Base-by-base conservation (phyloP, 2,329 filamentous ascomycete species). In the Metarhizium humberi region DNA sequence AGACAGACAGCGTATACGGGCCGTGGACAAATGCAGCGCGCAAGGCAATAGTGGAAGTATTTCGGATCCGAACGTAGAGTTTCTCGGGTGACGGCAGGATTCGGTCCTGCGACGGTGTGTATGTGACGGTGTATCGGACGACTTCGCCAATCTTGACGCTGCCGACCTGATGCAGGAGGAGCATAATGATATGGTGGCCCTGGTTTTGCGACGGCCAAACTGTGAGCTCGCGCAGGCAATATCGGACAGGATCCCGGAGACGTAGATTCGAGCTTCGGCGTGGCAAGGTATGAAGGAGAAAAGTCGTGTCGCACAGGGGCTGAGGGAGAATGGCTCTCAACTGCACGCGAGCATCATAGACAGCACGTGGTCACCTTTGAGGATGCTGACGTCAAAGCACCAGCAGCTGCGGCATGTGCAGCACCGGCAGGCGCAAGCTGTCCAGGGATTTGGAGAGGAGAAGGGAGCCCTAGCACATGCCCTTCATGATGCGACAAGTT, bases 11-110 rank as follows among this genome's bases (percentile, higher is more conserved):
- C 0, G 86, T 95, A 68, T 99, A 99, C 1, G 94, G 94, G 0
- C 94, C 94, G 72, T 96, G 94, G 54, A 99, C 86, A 69, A 96
- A 99, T 55, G 94, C 94, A 54, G 94, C 94, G 66, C 94, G 89
- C 43, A 97, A 78, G 16, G 94, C 89, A 60, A 96, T 89, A 56
- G 90, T 87, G 43, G 88, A 94, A 10, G 89, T 92, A 71, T 99
- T 99, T 69, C 89, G 92, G 69, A 99, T 85, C 63, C 89, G 90
- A 49, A 99, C 82, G 71, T 90, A 83, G 42, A 99, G 82, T 63
- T 84, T 79, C 60, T 87, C 77, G 32, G 92, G 92, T 4, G 90
- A 87, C 4, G 94, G 94, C 3, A 96, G 80, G 67, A 96, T 95
- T 62, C 90, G 90, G 71, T 97, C 94, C 65, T 85, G 80, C 43